phyloP scores from a whole-genome alignment of 495 filamentous ascomycete species.

The Talaromyces proteolyticus region DNA sequence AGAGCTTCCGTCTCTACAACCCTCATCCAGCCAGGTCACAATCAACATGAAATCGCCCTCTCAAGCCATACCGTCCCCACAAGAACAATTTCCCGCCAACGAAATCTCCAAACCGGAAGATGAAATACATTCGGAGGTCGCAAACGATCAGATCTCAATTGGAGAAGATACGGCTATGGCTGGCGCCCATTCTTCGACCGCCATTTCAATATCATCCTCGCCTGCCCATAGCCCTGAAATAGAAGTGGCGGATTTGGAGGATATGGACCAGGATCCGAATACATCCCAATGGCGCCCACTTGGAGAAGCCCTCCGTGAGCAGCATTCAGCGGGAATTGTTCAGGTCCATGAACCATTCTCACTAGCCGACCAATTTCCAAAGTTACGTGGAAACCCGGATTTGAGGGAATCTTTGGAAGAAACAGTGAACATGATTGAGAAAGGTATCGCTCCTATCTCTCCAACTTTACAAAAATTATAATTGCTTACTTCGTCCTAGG shows the following conservation, averaged over 20 bases:
- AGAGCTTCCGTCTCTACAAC: constrained; percentile 24
- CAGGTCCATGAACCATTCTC: constrained; percentile 24
- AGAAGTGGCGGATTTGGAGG: constrained; percentile 49
- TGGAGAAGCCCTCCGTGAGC: constrained; percentile 27
- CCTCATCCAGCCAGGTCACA: constrained; percentile 46
- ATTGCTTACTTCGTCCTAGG: constrained; percentile 14
- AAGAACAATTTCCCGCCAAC: not conserved
- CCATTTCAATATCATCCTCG: constrained; percentile 44
- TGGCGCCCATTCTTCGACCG: constrained; percentile 19
- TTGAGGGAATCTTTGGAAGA: constrained; percentile 31
- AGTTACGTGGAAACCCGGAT: constrained; percentile 16
- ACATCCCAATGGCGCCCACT: constrained; percentile 39
- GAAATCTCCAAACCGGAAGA: constrained; percentile 1
- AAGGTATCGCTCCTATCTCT: constrained; percentile 22
- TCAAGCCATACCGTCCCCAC: not conserved
- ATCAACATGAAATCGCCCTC: constrained; percentile 47
- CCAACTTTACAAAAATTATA: constrained; percentile 7
- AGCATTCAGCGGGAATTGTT: constrained; percentile 22
- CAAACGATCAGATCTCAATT: constrained; percentile 4
- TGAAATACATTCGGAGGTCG: constrained; percentile 11
- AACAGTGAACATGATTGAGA: constrained; percentile 34
- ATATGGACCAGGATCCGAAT: constrained; percentile 43
- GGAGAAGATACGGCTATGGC: constrained; percentile 11
- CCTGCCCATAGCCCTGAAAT: constrained; percentile 47
- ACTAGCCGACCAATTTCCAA: constrained; percentile 30